Evolutionary conservation across 441 rosid species (phyloP), one percentile per base, ranked within the genome.

Genomic region (Brassica balearica): DNA sequence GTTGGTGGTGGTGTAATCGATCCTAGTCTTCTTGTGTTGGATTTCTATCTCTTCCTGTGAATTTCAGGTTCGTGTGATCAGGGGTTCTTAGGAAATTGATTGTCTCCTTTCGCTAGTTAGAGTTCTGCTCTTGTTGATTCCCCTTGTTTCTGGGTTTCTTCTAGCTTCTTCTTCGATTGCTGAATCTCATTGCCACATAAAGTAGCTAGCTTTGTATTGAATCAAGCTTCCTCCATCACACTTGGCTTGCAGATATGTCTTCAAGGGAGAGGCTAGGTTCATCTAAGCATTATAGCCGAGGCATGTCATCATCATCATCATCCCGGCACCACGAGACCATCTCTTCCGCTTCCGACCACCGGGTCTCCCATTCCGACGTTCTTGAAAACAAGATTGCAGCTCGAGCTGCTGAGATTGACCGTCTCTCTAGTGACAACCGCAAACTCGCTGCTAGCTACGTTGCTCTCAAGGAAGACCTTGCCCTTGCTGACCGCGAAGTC

Each of bases 381-480:
- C 77, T 94, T 34, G 92, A 95, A 81, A 84, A 77, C 81, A 95
- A 84, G 82, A 79, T 90, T 82, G 92, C 88, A 71, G 85, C 83
- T 73, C 98, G 91, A 88, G 90, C 90, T 61, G 92, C 85, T 53
- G 97, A 95, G 83, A 85, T 91, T 34, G 94, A 92, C 38, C 81
- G 65, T 70, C 89, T 92, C 73, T 77, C 88, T 3, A 75, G 73
- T 20, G 97, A 92, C 61, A 94, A 94, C 80, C 89, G 72, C 27
- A 85, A 82, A 80, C 79, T 94, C 82, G 89, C 91, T 38, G 74
- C 87, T 41, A 58, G 81, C 72, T 90, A 92, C 58, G 73, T 79
- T 67, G 82, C 86, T 32, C 76, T 90, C 77, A 88, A 89, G 81
- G 78, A 90, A 83, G 95, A 92, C 36, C 85, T 91, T n/a, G 81